Base-by-base conservation (phyloP, 495 filamentous ascomycete species). In the Penicillium pancosmium region DNA sequence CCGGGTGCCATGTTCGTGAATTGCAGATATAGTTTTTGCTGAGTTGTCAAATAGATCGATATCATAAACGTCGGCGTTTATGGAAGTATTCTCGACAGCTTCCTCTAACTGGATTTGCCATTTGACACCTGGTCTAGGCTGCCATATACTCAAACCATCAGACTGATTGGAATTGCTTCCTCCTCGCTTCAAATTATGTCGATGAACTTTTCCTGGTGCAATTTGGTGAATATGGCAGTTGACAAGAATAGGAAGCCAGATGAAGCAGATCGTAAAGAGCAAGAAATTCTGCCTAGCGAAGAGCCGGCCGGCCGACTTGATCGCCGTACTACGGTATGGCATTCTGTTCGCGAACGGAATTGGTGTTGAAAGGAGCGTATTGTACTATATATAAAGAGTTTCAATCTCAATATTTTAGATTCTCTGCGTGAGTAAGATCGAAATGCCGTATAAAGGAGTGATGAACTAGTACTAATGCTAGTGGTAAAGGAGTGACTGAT, bases 31-130 rank as follows among this genome's bases (percentile, higher is more conserved):
- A 16, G 52, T 60, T 12, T 55, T 52, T 4, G 52, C 58, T 8
- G 58, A 51, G 40, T 60, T 60, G 18, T 60, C 58, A 27, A 60
- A 60, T 10, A 60, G 46, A 33, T 60, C 58, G 36, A 60, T 55
- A 31, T 60, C 58, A 48, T 48, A 60, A 21, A 60, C 50, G 13
- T 60, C 52, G 8, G 58, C 58, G 2, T 60, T 46, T 8, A 46
- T 36, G 9, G 47, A 44, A 33, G 52, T 56, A 12, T 55, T 46
- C 23, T 60, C 58, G 47, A 60, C 52, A 3, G 58, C 23, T 16
- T 56, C 38, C 7, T 55, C 25, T 5, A 60, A 50, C n/a, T 60
- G 58, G 8, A 60, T 60, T 21, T 60, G 58, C 58, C 58, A 60
- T 27, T 60, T 60, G 52, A 60, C 52, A 16, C 58, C 58, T 4